phyloP scores from a whole-genome alignment of 2,329 filamentous ascomycete species.

The Ophiostoma sp. region DNA sequence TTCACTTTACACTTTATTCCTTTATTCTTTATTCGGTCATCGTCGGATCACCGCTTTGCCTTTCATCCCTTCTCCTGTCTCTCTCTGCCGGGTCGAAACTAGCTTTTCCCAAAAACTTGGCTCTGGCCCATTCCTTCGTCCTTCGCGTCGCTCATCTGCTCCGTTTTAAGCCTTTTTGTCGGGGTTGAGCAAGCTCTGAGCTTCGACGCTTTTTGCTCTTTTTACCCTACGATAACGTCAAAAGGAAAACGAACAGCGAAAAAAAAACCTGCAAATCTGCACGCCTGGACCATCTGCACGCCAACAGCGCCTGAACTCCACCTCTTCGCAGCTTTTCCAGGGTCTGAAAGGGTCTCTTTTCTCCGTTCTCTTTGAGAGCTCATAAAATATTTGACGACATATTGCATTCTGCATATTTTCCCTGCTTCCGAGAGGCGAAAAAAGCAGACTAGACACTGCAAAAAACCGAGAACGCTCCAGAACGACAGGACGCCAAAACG shows the following conservation, averaged over 20 bases:
- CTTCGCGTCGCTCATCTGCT: slow-evolving; percentile 7
- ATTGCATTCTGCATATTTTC: slow-evolving; percentile 19
- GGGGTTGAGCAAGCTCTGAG: background rate
- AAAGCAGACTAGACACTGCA: slow-evolving; percentile 11
- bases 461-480: background rate
- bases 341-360: background rate
- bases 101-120: slow-evolving; percentile 2
- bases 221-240: background rate
- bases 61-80: background rate
- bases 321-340: background rate
- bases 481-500: background rate
- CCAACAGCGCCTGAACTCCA: slow-evolving; percentile 17
- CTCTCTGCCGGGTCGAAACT: slow-evolving; percentile 11
- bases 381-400: slow-evolving; percentile 16
- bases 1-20: background rate
- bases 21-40: background rate
- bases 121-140: slow-evolving; percentile 11
- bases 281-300: slow-evolving; percentile 13
- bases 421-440: slow-evolving; percentile 23
- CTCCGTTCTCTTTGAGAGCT: background rate
- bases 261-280: slow-evolving; percentile 10
- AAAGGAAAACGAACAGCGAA: background rate
- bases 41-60: background rate
- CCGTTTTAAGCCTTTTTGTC: slow-evolving; percentile 3
- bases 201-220: background rate